Base-by-base conservation (phyloP, 768 basidiomycete genomes). In the Podaxis sp. region DNA sequence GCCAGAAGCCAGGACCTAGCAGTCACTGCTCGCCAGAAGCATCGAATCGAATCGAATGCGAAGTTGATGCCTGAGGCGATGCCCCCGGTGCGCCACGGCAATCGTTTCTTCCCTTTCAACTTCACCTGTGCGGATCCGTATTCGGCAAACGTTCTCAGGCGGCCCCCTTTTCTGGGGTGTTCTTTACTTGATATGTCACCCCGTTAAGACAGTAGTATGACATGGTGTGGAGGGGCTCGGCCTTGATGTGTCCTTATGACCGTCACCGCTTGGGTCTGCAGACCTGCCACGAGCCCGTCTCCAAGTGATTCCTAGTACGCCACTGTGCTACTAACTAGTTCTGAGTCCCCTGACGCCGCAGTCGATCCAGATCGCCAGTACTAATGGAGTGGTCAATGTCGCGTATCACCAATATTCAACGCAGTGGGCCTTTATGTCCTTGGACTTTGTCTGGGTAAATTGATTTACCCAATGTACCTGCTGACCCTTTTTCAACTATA, bases 1-100 rank as follows among this genome's bases (percentile, higher is more conserved):
- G 28, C 32, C 7, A 53, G 51, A 16, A 40, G 57, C 48, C 7
- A 48, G 28, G n/a, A 50, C n/a, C 21, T 27, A 25, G 11, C 16
- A 27, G 16, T 36, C 50, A 40, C n/a, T 36, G 38, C 27, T 32
- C 52, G 36, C 52, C 50, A 51, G 58, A 59, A 58, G 48, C 32
- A 36, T 40, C 9, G 35, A 14, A 40, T 28, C 11, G 35, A 14
- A 40, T 28, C 11, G 36, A 54, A 18, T 36, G 21, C 32, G 48
- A 40, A 50, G 36, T 21, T 59, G 58, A 59, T 59, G 50, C 11
- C 27, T 59, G 37, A 38, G 23, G 58, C 44, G 40, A 51, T 27
- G 50, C 23, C n/a, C 14, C n/a, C 58, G 50, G 58, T 59, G 50
- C 36, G 50, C 44, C 58, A 18, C 58, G 58, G 58, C 48, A n/a